Base-by-base conservation (phyloP, 768 basidiomycete species). In the Suillus tomentosus region DNA sequence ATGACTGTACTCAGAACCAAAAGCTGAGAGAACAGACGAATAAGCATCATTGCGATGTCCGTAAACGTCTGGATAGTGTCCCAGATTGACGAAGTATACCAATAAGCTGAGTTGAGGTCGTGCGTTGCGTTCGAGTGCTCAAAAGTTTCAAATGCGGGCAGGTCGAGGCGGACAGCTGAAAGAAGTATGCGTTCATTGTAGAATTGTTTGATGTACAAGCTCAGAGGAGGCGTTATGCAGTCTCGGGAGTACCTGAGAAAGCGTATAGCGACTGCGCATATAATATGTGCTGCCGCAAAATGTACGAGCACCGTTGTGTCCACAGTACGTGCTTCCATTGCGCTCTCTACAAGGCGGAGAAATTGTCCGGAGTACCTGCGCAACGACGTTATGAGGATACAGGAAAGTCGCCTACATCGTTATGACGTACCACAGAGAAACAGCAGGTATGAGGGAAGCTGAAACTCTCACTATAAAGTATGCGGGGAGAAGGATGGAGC, bases 311-410 rank as follows among this genome's bases (percentile, higher is more conserved):
- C 73, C 40, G 78, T 60, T 64, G 79, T 84, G 75, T 91, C 84
- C 51, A 91, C 84, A 37, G 79, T 78, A 31, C 88, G 80, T 57
- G 84, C 80, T 62, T 91, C 87, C 53, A 91, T 81, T 2, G 88
- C 86, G 15, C 78, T 82, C 78, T 89, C 86, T 74, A 90, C 89
- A 64, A 91, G 83, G 22, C 77, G 70, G 14, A 91, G 78, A 7
- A 91, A 77, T 69, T 90, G 87, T 8, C 87, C 88, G 10, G 87
- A 88, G 62, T 86, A 91, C 85, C 87, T 86, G 60, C 17, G 22
- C 34, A 9, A 34, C 8, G 14, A 17, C 36, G 47, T 31, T 63
- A 65, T 61, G 45, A 1, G 57, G 10, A 37, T 31, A 37, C 14
- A 63, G 27, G 15, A 2, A 55, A 56, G 40, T 56, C 54, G 45